These are phyloP conservation scores for Albatrellus ellisii DNA, from an alignment of 768 basidiomycete genomes.

Conservation along the genomic window DNA sequence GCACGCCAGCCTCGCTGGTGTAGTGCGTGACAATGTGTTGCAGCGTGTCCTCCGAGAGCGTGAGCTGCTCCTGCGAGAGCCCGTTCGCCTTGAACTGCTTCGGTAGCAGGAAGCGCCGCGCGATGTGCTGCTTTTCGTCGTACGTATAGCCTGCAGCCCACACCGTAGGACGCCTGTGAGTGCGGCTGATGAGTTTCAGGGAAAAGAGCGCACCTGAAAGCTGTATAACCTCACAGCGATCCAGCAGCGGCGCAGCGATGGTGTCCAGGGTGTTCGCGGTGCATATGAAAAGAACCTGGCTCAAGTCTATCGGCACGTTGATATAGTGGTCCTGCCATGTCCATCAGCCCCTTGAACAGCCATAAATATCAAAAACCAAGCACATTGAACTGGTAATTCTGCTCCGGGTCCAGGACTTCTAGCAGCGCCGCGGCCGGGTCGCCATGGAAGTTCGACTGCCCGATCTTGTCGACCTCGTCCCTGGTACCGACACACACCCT, in stretches of 20 bases:
- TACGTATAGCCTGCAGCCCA: slow-evolving; percentile 58
- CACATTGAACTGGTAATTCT: slow-evolving; percentile 75
- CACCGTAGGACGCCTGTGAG: background rate
- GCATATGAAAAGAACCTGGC: slow-evolving; percentile 84
- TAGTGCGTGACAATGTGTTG: slow-evolving; percentile 65
- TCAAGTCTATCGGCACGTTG: slow-evolving; percentile 79
- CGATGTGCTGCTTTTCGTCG: slow-evolving; percentile 86
- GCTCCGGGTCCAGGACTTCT: slow-evolving; percentile 91
- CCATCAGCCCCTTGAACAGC: background rate
- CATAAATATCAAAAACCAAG: slow-evolving; percentile 13
- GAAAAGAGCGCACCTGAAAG: slow-evolving; percentile 39
- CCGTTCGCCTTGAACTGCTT: slow-evolving; percentile 80
- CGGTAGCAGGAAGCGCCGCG: slow-evolving; percentile 74
- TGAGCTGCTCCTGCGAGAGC: slow-evolving; percentile 43
- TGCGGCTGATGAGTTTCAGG: background rate
- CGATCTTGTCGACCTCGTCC: slow-evolving; percentile 90
- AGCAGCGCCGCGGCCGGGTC: slow-evolving; percentile 85
- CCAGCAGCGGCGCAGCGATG: slow-evolving; percentile 76
- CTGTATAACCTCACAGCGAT: slow-evolving; percentile 82
- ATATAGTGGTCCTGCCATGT: slow-evolving; percentile 75
- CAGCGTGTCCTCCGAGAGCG: slow-evolving; percentile 57
- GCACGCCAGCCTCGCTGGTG: slow-evolving; percentile 89
- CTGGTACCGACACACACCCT: slow-evolving; percentile 11
- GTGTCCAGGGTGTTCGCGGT: slow-evolving; percentile 87
- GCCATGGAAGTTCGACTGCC: slow-evolving; percentile 79